Evolutionary conservation across 352 stramenopile genomes (phyloP).

Genomic region (Globisporangium camurandrum): DNA sequence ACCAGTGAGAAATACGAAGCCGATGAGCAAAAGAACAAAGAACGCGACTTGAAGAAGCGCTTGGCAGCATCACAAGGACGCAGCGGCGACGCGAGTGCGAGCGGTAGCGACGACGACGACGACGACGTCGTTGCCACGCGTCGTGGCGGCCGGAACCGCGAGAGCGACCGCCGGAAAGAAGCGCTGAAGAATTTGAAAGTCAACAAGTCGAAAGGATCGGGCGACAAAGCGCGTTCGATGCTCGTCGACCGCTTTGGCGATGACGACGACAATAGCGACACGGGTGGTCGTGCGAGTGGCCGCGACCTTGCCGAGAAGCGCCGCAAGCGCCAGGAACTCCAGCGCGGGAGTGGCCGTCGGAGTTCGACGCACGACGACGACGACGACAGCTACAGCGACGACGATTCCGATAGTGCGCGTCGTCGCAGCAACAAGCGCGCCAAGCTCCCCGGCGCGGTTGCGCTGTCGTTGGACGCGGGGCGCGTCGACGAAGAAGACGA

Average conservation of each 20-base stretch:
- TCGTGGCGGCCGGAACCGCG: conserved; percentile 44
- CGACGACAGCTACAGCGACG: conserved; percentile 33
- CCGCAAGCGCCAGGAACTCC: conserved; percentile 62
- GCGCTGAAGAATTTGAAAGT: conserved; percentile 70
- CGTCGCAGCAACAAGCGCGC: conserved; percentile 5
- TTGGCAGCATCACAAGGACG: conserved; percentile 52
- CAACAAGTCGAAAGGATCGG: conserved; percentile 51
- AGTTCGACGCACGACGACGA: conserved; percentile 31
- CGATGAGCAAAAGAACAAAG: conserved; percentile 75
- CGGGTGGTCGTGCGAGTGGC: conserved; percentile 18
- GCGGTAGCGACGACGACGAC: conserved; percentile 35
- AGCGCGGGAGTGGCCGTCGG: conserved; percentile 25
- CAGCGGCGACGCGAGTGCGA: conserved; percentile 24
- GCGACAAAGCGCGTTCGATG: conserved; percentile 69
- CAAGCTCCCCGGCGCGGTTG: conserved; percentile 15
- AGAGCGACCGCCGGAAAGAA: conserved; percentile 73
- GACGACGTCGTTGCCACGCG: conserved; percentile 37
- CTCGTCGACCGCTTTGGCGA: conserved; percentile 66
- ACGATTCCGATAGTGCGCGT: conserved; percentile 20
- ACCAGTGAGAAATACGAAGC: conserved; percentile 76
- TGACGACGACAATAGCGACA: conserved; percentile 33
- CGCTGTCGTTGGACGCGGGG: conserved; percentile 23
- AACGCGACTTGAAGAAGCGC: conserved; percentile 76
- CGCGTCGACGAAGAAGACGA: conserved; percentile 37
- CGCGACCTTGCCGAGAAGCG: conserved; percentile 70